phyloP scores from a whole-genome alignment of 2,329 filamentous ascomycete species.

The Fusarium falciforme region DNA sequence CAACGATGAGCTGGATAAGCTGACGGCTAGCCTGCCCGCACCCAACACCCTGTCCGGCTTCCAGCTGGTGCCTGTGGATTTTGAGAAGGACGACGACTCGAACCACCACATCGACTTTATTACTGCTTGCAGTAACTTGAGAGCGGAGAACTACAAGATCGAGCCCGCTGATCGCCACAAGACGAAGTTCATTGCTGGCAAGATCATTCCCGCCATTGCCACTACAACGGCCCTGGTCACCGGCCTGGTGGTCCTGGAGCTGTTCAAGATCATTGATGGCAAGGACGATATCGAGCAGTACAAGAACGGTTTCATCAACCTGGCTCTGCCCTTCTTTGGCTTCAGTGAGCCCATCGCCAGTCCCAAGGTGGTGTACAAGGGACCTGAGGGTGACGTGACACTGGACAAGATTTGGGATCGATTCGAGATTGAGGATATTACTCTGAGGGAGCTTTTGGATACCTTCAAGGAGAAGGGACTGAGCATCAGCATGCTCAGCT shows the following conservation, averaged over 20 bases:
- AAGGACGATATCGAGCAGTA: slow-evolving; percentile 98
- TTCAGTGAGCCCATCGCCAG: slow-evolving; percentile 97
- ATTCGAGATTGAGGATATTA: slow-evolving; percentile 90
- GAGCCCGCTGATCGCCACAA: slow-evolving; percentile 92
- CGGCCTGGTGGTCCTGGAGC: slow-evolving; percentile 89
- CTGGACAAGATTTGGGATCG: slow-evolving; percentile 99
- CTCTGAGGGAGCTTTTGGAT: slow-evolving; percentile 84
- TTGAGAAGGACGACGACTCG: slow-evolving; percentile 98
- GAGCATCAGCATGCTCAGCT: slow-evolving; percentile 91
- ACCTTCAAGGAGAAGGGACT: slow-evolving; percentile 85
- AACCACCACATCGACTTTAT: slow-evolving; percentile 99
- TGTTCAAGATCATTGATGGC: slow-evolving; percentile 96
- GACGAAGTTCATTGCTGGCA: slow-evolving; percentile 99
- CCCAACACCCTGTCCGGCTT: slow-evolving; percentile 87
- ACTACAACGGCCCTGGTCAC: slow-evolving; percentile 97
- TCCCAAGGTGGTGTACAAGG: slow-evolving; percentile 90
- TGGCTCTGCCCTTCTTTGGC: slow-evolving; percentile 96
- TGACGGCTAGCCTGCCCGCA: slow-evolving; percentile 78
- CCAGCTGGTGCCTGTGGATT: slow-evolving; percentile 91
- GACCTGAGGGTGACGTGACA: slow-evolving; percentile 80
- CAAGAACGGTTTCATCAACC: slow-evolving; percentile 98
- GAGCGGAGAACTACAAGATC: slow-evolving; percentile 98
- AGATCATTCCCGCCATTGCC: slow-evolving; percentile 98
- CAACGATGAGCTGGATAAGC: slow-evolving; percentile 77
- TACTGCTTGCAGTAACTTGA: slow-evolving; percentile 94